Conservation (phyloP, 2,329 filamentous ascomycete genomes). For the Dryadomyces quercus-mongolicae region DNA sequence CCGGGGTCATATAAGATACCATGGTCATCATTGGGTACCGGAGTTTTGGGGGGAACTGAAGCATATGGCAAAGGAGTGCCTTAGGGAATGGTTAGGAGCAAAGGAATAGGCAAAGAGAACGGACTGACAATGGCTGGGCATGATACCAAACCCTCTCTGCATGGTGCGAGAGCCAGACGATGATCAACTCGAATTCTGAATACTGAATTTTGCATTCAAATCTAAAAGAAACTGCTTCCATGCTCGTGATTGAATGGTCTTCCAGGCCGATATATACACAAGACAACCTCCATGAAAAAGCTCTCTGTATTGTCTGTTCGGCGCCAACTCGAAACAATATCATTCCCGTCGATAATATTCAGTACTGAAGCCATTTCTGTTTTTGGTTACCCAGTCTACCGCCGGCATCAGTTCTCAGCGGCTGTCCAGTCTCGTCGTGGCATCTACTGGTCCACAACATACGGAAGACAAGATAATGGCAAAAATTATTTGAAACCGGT, state of each 20-base stretch:
- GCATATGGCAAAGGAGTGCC: background rate
- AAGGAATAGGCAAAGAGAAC: background rate
- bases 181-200: background rate
- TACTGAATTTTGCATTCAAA: background rate
- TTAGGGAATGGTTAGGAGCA: background rate
- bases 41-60: background rate
- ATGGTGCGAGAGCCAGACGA: background rate
- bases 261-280: background rate
- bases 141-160: background rate
- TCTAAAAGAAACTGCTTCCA: background rate
- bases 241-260: background rate
- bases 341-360: too few relatives aligned
- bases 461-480: too few relatives aligned
- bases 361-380: too few relatives aligned
- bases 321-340: background rate
- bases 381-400: too few relatives aligned
- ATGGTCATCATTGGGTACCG: background rate
- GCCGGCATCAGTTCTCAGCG: too few relatives aligned
- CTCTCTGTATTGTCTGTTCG: background rate
- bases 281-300: background rate
- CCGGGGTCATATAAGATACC: background rate
- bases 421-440: background rate
- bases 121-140: background rate
- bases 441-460: too few relatives aligned
- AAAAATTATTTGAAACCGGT: background rate